Base-by-base conservation (phyloP, 192 early-diverging fungal species). In the Pilobolus umbonatus region DNA sequence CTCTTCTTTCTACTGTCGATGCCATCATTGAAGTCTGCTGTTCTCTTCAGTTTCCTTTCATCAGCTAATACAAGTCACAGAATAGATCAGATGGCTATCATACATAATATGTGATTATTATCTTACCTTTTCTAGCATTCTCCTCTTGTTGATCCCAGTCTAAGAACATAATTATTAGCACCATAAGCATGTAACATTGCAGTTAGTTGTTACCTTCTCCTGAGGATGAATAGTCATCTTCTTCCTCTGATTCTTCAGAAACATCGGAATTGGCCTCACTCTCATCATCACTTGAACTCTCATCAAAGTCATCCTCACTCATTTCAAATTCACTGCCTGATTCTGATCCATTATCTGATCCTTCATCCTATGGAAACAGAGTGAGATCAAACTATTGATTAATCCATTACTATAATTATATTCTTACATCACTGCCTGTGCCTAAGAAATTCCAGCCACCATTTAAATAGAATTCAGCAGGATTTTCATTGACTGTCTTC, bases 401-500 rank as follows among this genome's bases (percentile, higher is more conserved):
- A 49, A 24, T 26, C 12, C 3, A 32, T 26, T 44, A 4, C 36
- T 42, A 29, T 6, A 22, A 7, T 22, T 61, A 49, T 21, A 38
- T 30, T 43, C 77, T 77, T 52, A 80, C 84, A 42, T 83, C 81
- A 51, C 67, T 69, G 52, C 88, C 87, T 22, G 74, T 67, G 10
- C 82, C 80, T 68, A 99, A 69, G 79, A 98, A 96, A 50, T 72
- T 74, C 96, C 96, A 99, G 22, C 93, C 95, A 57, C 93, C 94
- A 31, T 94, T 85, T 45, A 75, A 69, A 71, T 90, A 99, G 69
- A 99, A 99, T 30, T 81, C 87, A 4, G 80, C 87, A 0, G 97
- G 95, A 64, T 98, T 90, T 49, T 91, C 84, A 69, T 89, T 89
- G 30, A 99, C 84, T 0, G 94, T 98, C 74, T 96, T 99, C 97